These are phyloP conservation scores for Curvularia eragrostidis DNA, from an alignment of 2,329 filamentous ascomycete genomes.

Conservation along the genomic window DNA sequence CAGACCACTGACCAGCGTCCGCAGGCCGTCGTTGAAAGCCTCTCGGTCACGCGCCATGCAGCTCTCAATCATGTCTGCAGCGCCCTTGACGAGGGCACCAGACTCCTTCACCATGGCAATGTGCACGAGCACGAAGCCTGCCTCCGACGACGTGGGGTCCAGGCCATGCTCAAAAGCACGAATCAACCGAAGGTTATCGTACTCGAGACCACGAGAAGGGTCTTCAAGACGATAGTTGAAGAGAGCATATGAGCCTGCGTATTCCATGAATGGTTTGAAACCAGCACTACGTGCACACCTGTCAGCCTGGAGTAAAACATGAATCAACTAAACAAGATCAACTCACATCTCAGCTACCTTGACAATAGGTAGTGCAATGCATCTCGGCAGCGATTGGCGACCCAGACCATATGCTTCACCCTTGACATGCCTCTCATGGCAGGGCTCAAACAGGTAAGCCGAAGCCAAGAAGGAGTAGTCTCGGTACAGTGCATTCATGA, in stretches of 20 bases:
- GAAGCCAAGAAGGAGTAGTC: conserved; percentile 93
- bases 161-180: conserved; percentile 91
- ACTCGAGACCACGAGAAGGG: conserved; percentile 60
- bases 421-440: conserved; percentile 73
- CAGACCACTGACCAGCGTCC: conserved; percentile 65
- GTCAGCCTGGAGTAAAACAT: neutral
- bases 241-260: conserved; percentile 67
- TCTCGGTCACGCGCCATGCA: conserved; percentile 55
- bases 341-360: conserved; percentile 85
- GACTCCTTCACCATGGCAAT: conserved; percentile 95
- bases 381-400: conserved; percentile 72
- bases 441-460: conserved; percentile 89
- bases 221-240: conserved; percentile 70
- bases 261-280: conserved; percentile 94
- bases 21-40: conserved; percentile 64
- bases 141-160: conserved; percentile 85
- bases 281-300: conserved; percentile 58
- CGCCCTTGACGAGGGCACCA: conserved; percentile 75
- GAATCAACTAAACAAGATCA: neutral
- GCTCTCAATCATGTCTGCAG: conserved; percentile 69
- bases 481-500: conserved; percentile 85
- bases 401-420: conserved; percentile 80
- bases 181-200: conserved; percentile 77
- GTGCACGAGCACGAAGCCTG: conserved; percentile 94
- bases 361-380: conserved; percentile 81